A percentile compares a stretch with the other conserved stretches of the same genome.
Conservation (phyloP, 345 rosid species). For the Arabidopsis arenosa region DNA sequence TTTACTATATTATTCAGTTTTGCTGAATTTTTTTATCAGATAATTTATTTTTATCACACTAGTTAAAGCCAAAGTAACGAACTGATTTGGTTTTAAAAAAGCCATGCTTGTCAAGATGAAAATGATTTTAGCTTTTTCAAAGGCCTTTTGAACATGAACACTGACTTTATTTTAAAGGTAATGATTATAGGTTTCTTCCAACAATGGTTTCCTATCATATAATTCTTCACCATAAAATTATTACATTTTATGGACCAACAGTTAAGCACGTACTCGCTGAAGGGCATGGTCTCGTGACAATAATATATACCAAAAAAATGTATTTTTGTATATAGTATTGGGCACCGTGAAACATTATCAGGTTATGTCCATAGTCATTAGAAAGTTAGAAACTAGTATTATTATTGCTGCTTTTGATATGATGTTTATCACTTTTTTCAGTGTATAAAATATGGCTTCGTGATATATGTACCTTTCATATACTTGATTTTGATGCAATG, state of each 20-base stretch:
- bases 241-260: conserved; percentile 37
- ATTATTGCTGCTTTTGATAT: conserved; percentile 41
- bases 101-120: conserved; percentile 43
- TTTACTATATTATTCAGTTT: neutral
- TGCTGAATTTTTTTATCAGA: neutral
- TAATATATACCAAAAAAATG: conserved; percentile 6
- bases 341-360: conserved; percentile 39
- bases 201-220: conserved; percentile 34
- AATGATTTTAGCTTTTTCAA: conserved; percentile 43
- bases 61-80: conserved; percentile 19
- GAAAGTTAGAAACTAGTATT: conserved; percentile 30
- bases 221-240: conserved; percentile 28
- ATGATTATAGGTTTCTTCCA: conserved; percentile 43
- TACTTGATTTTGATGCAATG: conserved; percentile 14
- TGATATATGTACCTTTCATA: conserved; percentile 13
- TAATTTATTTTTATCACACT: neutral
- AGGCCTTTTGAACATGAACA: conserved; percentile 38
- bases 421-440: conserved; percentile 40
- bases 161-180: conserved; percentile 41
- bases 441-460: conserved; percentile 38
- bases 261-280: conserved; percentile 35
- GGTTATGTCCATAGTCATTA: conserved; percentile 39
- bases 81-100: conserved; percentile 17
- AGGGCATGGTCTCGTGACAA: conserved; percentile 40
- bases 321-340: conserved; percentile 35